A percentile compares a stretch with the other conserved stretches of the same genome.
Evolutionary conservation across 257 asterid species (phyloP).

Genomic region (Fraxinus pennsylvanica): DNA sequence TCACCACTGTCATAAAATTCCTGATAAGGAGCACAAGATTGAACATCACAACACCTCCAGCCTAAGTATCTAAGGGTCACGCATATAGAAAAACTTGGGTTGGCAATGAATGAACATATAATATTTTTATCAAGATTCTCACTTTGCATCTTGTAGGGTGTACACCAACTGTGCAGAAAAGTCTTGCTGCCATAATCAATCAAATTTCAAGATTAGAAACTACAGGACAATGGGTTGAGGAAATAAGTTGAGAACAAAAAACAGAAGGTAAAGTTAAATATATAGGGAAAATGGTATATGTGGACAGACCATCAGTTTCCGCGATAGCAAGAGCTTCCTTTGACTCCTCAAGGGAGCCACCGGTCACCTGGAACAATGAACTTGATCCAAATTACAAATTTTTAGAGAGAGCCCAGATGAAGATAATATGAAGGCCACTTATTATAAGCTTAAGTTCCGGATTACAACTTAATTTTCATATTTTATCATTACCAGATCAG

Average conservation of each 20-base stretch:
- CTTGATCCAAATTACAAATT: constrained; percentile 11
- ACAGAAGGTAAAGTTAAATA: constrained; percentile 7
- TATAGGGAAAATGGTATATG: constrained; percentile 15
- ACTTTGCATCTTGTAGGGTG: no score
- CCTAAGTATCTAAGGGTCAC: no score
- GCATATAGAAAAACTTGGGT: no score
- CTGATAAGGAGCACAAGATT: no score
- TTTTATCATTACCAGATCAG: neutral
- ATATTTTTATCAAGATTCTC: no score
- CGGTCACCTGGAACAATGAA: constrained; percentile 66
- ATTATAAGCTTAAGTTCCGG: constrained; percentile 13
- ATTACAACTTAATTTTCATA: constrained; percentile 7
- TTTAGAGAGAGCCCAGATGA: constrained; percentile 1
- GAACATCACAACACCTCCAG: no score
- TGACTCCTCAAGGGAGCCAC: constrained; percentile 85
- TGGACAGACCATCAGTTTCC: constrained; percentile 81
- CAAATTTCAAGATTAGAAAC: constrained; percentile 4
- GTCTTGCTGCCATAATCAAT: no score
- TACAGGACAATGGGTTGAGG: neutral
- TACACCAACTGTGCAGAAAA: no score
- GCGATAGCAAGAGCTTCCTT: constrained; percentile 93
- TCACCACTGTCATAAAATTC: no score
- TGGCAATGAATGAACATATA: no score
- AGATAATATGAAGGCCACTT: neutral
- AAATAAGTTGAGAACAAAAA: constrained; percentile 1